Conservation (phyloP, 1,284 basidiomycete genomes). For the Trametes versicolor region DNA sequence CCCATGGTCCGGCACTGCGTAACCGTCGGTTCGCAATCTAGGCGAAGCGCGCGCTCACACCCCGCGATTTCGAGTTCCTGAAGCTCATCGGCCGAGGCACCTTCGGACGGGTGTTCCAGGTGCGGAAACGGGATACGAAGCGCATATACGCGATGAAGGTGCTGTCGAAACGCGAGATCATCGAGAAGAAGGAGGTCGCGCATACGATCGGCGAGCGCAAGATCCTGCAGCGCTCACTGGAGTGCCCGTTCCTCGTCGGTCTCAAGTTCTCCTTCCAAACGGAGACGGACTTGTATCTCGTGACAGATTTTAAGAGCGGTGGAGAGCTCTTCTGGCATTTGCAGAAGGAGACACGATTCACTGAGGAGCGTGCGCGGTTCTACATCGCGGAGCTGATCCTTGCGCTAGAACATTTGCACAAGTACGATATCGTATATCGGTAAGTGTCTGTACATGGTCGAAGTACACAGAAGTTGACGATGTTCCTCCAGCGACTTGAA, state of each 20-base stretch:
- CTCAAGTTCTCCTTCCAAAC: slow-evolving; percentile 99
- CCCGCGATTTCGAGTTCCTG: slow-evolving; percentile 97
- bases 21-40: slow-evolving; percentile 43
- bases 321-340: slow-evolving; percentile 99
- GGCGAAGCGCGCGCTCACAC: slow-evolving; percentile 86
- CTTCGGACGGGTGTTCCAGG: slow-evolving; percentile 99
- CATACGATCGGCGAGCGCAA: slow-evolving; percentile 99
- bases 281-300: slow-evolving; percentile 94
- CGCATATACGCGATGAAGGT: slow-evolving; percentile 99
- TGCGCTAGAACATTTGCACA: slow-evolving; percentile 95
- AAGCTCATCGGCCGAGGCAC: slow-evolving; percentile 99
- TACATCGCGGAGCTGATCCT: slow-evolving; percentile 96
- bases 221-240: slow-evolving; percentile 94
- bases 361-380: slow-evolving; percentile 92
- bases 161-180: slow-evolving; percentile 97
- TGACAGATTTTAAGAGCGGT: slow-evolving; percentile 99
- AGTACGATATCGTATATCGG: slow-evolving; percentile 97
- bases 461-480: slow-evolving; percentile 6
- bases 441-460: slow-evolving; percentile 48
- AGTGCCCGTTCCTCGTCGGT: slow-evolving; percentile 97
- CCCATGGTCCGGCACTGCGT: neutral
- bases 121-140: slow-evolving; percentile 96
- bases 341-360: slow-evolving; percentile 93
- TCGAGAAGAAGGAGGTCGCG: slow-evolving; percentile 98
- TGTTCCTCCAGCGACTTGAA: slow-evolving; percentile 80